Percentiles rank a stretch among this genome's conserved stretches.
Evolutionary conservation across 2,329 filamentous ascomycete species (phyloP).

Genomic region (Nemania sp.): DNA sequence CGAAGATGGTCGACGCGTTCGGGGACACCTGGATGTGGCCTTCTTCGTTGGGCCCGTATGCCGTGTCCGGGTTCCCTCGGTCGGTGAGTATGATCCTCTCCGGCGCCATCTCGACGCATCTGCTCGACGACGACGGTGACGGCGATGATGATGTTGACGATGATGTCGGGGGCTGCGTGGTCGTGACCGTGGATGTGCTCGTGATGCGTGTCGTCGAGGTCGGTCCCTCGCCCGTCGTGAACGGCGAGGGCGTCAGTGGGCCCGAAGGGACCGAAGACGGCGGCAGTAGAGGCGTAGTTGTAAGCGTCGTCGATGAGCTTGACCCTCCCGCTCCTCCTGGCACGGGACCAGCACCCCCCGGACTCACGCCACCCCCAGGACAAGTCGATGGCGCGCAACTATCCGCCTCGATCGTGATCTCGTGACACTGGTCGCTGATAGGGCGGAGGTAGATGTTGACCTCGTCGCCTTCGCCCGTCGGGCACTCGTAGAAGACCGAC

Average conservation of each 20-base stretch:
- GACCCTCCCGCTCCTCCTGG: conserved; percentile 6
- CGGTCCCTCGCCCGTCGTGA: conserved; percentile 7
- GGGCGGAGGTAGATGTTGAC: conserved; percentile 58
- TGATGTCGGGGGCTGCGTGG: conserved; percentile 14
- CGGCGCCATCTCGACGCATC: conserved; percentile 20
- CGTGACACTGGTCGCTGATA: conserved; percentile 52
- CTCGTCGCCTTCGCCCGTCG: conserved; percentile 57
- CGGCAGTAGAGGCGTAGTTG: neutral
- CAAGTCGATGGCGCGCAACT: conserved; percentile 41
- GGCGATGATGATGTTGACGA: too few relatives aligned
- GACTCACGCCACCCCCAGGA: conserved; percentile 6
- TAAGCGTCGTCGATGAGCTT: neutral
- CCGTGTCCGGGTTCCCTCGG: conserved; percentile 54
- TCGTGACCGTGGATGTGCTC: conserved; percentile 23
- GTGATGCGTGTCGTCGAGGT: conserved; percentile 25
- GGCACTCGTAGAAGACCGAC: conserved; percentile 63
- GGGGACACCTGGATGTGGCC: conserved; percentile 58
- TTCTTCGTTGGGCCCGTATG: conserved; percentile 39
- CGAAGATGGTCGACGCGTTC: conserved; percentile 64
- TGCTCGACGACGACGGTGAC: conserved; percentile 13
- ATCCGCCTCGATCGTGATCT: conserved; percentile 51
- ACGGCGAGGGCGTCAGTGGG: conserved; percentile 18
- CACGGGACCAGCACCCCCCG: conserved; percentile 1
- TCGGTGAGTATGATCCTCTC: conserved; percentile 58
- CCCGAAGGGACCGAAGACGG: conserved; percentile 3